Conservation (phyloP, 2,329 filamentous ascomycete species). For the Leptographium lundbergii region DNA sequence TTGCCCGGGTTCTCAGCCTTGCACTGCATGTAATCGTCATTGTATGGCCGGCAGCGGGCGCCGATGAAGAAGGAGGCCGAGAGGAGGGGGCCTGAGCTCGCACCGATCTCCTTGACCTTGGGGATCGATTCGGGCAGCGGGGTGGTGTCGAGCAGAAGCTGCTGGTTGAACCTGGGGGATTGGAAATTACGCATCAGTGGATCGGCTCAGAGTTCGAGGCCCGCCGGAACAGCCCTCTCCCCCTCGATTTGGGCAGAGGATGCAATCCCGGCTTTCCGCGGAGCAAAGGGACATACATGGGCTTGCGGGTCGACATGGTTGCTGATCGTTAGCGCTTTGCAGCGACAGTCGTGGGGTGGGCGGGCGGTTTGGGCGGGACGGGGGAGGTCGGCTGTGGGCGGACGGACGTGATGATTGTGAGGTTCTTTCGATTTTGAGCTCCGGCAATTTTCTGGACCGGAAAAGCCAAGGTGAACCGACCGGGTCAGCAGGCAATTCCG, state of each 20-base stretch:
- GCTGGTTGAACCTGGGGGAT: conserved; percentile 74
- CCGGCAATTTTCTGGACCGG: conserved; percentile 7
- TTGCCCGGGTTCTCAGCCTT: conserved; percentile 86
- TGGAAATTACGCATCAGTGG: conserved; percentile 1
- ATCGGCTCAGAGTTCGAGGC: not conserved
- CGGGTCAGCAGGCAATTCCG: conserved; percentile 13
- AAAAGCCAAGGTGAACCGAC: conserved; percentile 4
- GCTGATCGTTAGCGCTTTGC: conserved; percentile 18
- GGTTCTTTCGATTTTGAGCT: conserved; percentile 4
- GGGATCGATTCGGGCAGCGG: conserved; percentile 87
- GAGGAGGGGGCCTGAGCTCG: conserved; percentile 81
- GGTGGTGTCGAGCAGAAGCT: conserved; percentile 88
- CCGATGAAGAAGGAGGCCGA: conserved; percentile 96
- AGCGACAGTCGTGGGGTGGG: not conserved
- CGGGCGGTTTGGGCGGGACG: conserved; percentile 15
- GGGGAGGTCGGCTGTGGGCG: not conserved
- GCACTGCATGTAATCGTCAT: conserved; percentile 99
- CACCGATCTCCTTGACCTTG: conserved; percentile 83
- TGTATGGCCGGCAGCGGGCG: conserved; percentile 85
- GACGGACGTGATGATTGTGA: not conserved
- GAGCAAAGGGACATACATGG: conserved; percentile 32
- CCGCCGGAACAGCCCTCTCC: not conserved
- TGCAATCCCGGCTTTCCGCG: not conserved
- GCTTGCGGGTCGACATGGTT: conserved; percentile 46
- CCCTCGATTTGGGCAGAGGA: not conserved